Base-by-base conservation (phyloP, 1,284 basidiomycete genomes). In the Fomes fomentarius region DNA sequence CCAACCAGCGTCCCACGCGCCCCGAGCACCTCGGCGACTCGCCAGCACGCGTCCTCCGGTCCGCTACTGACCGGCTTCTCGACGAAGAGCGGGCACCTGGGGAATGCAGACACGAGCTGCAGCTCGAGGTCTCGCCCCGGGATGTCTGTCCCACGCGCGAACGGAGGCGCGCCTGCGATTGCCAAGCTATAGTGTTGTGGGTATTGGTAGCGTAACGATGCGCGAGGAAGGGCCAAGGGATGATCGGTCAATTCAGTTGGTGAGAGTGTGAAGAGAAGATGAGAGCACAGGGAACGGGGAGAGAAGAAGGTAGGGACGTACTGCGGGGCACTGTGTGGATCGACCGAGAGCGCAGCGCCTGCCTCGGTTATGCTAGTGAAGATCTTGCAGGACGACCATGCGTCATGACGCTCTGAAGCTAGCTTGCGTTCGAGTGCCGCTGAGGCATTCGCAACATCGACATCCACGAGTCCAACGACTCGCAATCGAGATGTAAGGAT, bases 81-180 rank as follows among this genome's bases (percentile, higher is more conserved):
- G 57, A 87, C 75, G 60, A 83, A 82, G 64, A 82, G 74, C 14
- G 77, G 78, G n/a, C 76, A 75, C 19, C 67, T 64, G 40, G 81
- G 81, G 73, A 85, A 85, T 50, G 75, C 71, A 60, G 80, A 76
- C 57, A 81, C 68, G 45, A 85, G 71, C 65, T 80, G 74, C 54
- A 83, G 66, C 69, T 87, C 84, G 39, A 87, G 72, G 65, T 85
- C 79, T 22, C 74, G 73, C 24, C 81, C 80, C 30, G 75, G 74
- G 26, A 71, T 66, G 34, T 74, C 71, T 25, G 74, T 76, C 14
- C 80, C 81, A 51, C 83, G 76, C 71, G 75, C 84, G 33, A 76
- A 77, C 3, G 84, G 81, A 34, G 83, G 84, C 24, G 76, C 78
- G 25, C 83, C 83, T 42, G 85, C 75, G 61, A 84, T 75, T 57